Base-by-base conservation (phyloP, 2,329 filamentous ascomycete genomes). In the Sphaerulina musiva region DNA sequence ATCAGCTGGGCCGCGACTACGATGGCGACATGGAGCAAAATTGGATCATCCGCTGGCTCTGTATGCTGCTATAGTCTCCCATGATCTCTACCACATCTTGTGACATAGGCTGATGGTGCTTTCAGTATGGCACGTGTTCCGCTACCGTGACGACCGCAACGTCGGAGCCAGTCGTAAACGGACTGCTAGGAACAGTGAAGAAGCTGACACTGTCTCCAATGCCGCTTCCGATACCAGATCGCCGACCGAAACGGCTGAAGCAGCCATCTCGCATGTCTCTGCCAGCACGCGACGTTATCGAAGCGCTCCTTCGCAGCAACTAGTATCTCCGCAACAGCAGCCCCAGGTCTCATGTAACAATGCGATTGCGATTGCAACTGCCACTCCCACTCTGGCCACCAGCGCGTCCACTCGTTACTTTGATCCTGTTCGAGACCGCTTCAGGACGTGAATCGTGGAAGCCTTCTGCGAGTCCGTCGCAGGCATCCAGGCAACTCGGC, bases 41-140 rank as follows among this genome's bases (percentile, higher is more conserved):
- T 53, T 76, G 74, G 74, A 72, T 76, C 36, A 74, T 74, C 17
- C 66, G 70, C 26, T 77, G 74, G 74, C 71, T 72, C 43, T 65
- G 48, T 51, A 11, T 39, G 48, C 39, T 39, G 48, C 39, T n/a
- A 32, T 14, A 14, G 76, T 7, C 42, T 32, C 32, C 40, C 11
- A 26, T 44, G 3, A 36, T n/a, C 3, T 10, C 38, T 14, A n/a
- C 43, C 6, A 39, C 6, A 3, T 14, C 5, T 23, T 40, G 29
- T 40, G 20, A 48, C 10, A 41, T 46, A 36, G 44, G 9, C 42
- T 4, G 2, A 31, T 20, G 34, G 32, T 4, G 12, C 34, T 11
- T 4, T n/a, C 10, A 51, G 48, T 56, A 12, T 56, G 54, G 54
- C 54, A 56, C 50, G 54, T 56, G 6, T 56, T 56, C 14, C 54